Conservation (phyloP, 805 yeast species). For the Metschnikowia kofuensis region DNA sequence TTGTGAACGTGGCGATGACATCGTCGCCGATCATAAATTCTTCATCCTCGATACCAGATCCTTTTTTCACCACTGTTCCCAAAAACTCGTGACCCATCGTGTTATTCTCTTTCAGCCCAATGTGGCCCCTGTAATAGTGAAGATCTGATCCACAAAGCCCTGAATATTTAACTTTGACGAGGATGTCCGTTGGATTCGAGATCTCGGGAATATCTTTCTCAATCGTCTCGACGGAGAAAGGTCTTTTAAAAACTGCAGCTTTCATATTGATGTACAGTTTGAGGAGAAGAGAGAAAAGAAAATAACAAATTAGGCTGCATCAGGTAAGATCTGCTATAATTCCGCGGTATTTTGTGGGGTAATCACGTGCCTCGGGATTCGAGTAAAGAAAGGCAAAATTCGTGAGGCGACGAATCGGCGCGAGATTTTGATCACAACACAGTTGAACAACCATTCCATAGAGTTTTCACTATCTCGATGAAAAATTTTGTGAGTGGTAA, state of each 20-base stretch:
- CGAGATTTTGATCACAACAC: neutral
- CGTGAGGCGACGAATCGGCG: too few relatives aligned
- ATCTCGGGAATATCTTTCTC: constrained; percentile 40
- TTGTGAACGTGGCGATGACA: constrained; percentile 45
- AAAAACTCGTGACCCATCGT: constrained; percentile 54
- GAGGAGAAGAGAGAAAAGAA: too few relatives aligned
- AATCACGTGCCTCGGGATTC: neutral
- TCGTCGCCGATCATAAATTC: constrained; percentile 44
- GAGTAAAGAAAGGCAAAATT: too few relatives aligned
- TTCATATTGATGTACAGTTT: constrained; percentile 31
- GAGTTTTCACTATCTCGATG: constrained; percentile 4
- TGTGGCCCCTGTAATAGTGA: constrained; percentile 53
- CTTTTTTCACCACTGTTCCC: constrained; percentile 43
- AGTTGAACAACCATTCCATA: constrained; percentile 3
- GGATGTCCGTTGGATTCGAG: constrained; percentile 38
- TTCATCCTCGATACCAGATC: constrained; percentile 23
- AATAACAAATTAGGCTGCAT: neutral
- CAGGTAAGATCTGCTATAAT: neutral
- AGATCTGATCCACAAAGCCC: constrained; percentile 57
- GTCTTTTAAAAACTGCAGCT: constrained; percentile 49
- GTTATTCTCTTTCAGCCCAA: constrained; percentile 31
- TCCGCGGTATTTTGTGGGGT: neutral
- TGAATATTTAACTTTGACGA: constrained; percentile 45
- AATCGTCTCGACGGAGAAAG: constrained; percentile 39
- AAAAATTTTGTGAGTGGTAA: constrained; percentile 5